These are phyloP conservation scores for Phytophthora foliorum DNA, from an alignment of 352 stramenopile species.

Conservation along the genomic window DNA sequence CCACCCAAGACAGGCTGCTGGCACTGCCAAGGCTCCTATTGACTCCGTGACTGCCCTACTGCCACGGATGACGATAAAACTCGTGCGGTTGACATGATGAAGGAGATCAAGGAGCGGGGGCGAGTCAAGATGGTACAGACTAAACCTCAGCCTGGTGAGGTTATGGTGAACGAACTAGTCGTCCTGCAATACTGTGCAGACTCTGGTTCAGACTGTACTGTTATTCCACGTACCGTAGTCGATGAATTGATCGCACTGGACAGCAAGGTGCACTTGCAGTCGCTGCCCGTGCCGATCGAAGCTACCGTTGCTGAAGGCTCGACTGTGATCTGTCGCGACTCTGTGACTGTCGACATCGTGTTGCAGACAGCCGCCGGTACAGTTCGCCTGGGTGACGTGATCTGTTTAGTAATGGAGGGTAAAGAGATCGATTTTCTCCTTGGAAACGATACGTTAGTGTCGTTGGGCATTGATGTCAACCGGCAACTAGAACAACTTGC, in stretches of 20 bases:
- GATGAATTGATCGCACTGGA: not conserved
- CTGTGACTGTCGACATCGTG: not conserved
- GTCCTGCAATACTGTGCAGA: not conserved
- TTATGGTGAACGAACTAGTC: not conserved
- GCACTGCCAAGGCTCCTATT: not conserved
- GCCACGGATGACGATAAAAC: constrained; percentile 2
- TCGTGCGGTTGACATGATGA: constrained; percentile 3
- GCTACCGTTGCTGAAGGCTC: not conserved
- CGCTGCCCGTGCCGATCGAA: not conserved
- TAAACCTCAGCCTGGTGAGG: not conserved
- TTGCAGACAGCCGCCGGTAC: constrained; percentile 3
- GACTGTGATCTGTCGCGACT: not conserved
- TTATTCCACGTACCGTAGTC: not conserved
- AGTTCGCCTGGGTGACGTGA: constrained; percentile 2
- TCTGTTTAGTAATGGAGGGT: constrained; percentile 2
- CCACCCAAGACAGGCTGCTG: constrained; percentile 1
- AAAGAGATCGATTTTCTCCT: not conserved
- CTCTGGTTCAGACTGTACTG: not conserved
- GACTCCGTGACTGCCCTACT: constrained; percentile 1
- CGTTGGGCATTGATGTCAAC: constrained; percentile 19
- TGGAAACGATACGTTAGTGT: not conserved
- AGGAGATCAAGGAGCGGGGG: not conserved
- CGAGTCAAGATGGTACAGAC: not conserved
- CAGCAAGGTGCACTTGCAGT: not conserved
- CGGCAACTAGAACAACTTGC: constrained; percentile 7